A percentile compares a stretch with the other conserved stretches of the same genome.
These are phyloP conservation scores for Passiflora organensis DNA, from an alignment of 345 rosid species.

Conservation along the genomic window DNA sequence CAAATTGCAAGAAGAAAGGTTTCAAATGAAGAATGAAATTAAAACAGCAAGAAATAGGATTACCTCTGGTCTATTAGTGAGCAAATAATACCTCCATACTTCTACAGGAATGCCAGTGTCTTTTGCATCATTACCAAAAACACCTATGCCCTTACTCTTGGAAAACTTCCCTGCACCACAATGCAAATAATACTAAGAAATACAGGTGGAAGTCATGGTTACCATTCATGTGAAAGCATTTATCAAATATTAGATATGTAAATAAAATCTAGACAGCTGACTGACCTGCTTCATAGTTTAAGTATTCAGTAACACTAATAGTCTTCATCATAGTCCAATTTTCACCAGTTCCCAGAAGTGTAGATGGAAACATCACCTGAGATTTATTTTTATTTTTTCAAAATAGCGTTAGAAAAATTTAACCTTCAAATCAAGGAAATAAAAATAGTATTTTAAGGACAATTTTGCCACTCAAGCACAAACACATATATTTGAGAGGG, in stretches of 20 bases:
- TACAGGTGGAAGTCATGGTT: neutral
- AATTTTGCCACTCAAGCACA: neutral
- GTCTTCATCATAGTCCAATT: constrained; percentile 96
- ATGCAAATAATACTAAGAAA: constrained; percentile 1
- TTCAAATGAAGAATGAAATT: no score
- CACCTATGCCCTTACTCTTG: constrained; percentile 93
- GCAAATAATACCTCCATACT: constrained; percentile 97
- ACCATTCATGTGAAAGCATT: neutral
- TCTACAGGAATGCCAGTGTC: constrained; percentile 89
- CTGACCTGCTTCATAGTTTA: constrained; percentile 95
- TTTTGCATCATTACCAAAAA: constrained; percentile 92
- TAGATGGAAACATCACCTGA: constrained; percentile 95
- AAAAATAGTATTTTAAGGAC: neutral
- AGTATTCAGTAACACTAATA: constrained; percentile 83
- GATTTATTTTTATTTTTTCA: constrained; percentile 1
- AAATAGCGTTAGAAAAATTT: constrained; percentile 5
- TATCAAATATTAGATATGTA: neutral
- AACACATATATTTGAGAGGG: neutral
- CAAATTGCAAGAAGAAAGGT: no score
- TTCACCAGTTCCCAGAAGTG: constrained; percentile 90
- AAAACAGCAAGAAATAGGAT: no score
- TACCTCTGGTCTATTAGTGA: constrained; percentile 96
- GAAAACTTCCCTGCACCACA: constrained; percentile 79
- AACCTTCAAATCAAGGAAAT: neutral
- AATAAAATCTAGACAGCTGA: neutral